phyloP scores from a whole-genome alignment of 1,139 yeast genomes.

The Spencermartinsiella ligniputridi region DNA sequence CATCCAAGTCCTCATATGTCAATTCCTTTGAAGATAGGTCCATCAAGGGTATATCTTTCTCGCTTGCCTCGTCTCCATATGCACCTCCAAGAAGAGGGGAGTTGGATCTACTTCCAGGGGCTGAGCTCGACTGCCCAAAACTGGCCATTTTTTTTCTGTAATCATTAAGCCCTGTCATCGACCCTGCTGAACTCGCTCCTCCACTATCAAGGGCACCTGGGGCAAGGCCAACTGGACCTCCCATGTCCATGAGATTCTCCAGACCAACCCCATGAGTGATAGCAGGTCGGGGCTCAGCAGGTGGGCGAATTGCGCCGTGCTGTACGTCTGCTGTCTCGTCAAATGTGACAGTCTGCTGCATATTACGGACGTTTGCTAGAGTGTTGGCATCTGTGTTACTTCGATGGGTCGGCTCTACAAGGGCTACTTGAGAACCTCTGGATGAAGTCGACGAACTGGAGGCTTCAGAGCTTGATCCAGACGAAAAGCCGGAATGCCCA shows the following conservation, averaged over 20 bases:
- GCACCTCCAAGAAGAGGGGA: conserved; percentile 10
- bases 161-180: not conserved
- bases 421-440: not conserved
- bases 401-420: not conserved
- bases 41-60: conserved; percentile 25
- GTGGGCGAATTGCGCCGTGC: not conserved
- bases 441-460: not conserved
- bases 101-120: conserved; percentile 7
- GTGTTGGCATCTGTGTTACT: not conserved
- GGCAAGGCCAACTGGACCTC: conserved; percentile 30
- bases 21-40: conserved; percentile 22
- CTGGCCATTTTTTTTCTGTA: not conserved
- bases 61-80: conserved; percentile 9
- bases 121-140: conserved; percentile 3
- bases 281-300: not conserved
- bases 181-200: not conserved
- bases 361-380: not conserved
- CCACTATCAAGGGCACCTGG: conserved; percentile 26
- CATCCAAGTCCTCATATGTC: conserved; percentile 16
- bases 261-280: not conserved
- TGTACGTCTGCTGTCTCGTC: not conserved
- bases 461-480: not conserved
- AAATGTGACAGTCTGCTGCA: not conserved
- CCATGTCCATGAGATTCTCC: conserved; percentile 22
- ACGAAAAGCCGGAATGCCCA: not conserved